These are phyloP conservation scores for Rhizophora apiculata DNA, from an alignment of 345 rosid species.

Conservation along the genomic window DNA sequence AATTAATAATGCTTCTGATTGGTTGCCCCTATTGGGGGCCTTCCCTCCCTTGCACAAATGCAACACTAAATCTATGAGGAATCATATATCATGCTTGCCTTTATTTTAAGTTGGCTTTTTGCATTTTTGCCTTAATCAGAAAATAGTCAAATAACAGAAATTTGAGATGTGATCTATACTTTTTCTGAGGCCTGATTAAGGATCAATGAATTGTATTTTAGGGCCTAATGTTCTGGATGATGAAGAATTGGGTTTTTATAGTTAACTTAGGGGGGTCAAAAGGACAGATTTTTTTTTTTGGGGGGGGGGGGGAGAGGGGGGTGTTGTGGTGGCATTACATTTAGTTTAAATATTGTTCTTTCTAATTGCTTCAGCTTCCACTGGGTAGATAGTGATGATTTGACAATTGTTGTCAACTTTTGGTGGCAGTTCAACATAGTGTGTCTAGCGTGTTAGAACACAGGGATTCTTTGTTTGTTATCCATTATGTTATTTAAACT, in stretches of 20 bases:
- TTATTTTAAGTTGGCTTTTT: background rate
- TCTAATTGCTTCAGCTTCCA: constrained; percentile 60
- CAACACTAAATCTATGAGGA: background rate
- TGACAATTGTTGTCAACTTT: constrained; percentile 77
- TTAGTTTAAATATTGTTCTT: constrained; percentile 20
- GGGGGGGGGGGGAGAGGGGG: too few relatives aligned
- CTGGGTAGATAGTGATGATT: constrained; percentile 71
- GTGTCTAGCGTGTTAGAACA: constrained; percentile 59
- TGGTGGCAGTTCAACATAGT: constrained; percentile 72
- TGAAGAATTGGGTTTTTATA: background rate
- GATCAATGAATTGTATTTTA: background rate
- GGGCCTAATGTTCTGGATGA: background rate
- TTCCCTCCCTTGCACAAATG: background rate
- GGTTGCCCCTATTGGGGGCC: background rate
- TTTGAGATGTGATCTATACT: background rate
- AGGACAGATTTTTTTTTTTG: too few relatives aligned
- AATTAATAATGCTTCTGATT: constrained; percentile 15
- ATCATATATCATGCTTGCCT: background rate
- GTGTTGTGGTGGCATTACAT: too few relatives aligned
- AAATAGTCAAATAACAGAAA: too few relatives aligned
- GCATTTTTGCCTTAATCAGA: too few relatives aligned
- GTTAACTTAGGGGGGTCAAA: background rate
- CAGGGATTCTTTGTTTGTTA: constrained; percentile 42
- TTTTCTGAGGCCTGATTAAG: background rate
- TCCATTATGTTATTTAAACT: constrained; percentile 11